phyloP scores from a whole-genome alignment of 176 grass and related monocot species.

The Bonia amplexicaulis region DNA sequence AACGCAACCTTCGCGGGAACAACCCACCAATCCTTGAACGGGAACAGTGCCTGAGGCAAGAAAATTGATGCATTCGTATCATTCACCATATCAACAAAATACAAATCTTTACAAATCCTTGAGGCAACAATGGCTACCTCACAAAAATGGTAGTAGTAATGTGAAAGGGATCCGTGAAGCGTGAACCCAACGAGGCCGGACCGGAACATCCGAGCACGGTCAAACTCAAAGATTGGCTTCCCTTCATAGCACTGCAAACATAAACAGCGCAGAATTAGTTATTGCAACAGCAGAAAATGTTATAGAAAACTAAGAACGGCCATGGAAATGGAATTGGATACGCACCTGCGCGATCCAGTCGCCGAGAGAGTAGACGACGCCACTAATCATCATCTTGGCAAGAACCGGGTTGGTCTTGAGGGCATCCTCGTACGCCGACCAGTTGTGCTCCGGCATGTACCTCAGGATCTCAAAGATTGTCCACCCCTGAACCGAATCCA shows the following conservation, averaged over 20 bases:
- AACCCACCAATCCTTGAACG: slow-evolving; percentile 95
- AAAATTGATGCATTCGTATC: not conserved
- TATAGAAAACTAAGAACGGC: not conserved
- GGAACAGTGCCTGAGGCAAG: slow-evolving; percentile 61
- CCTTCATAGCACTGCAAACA: slow-evolving; percentile 79
- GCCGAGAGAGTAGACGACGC: slow-evolving; percentile 86
- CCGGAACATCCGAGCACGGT: slow-evolving; percentile 80
- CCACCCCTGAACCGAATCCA: slow-evolving; percentile 59
- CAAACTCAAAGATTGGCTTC: slow-evolving; percentile 84
- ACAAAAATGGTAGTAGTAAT: slow-evolving; percentile 91
- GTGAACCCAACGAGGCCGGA: slow-evolving; percentile 88
- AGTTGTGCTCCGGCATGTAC: slow-evolving; percentile 94
- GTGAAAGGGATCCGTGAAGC: slow-evolving; percentile 93
- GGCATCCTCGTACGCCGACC: slow-evolving; percentile 90
- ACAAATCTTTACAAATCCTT: not conserved
- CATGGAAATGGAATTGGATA: not conserved
- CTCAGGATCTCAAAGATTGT: slow-evolving; percentile 86
- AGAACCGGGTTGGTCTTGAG: slow-evolving; percentile 89
- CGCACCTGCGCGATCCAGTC: slow-evolving; percentile 96
- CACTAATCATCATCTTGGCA: slow-evolving; percentile 99
- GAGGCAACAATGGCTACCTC: slow-evolving; percentile 36
- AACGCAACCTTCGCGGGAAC: slow-evolving; percentile 87
- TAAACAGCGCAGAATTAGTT: not conserved
- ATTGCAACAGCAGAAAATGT: not conserved
- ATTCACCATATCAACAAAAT: not conserved